A percentile compares a stretch with the other conserved stretches of the same genome.
Evolutionary conservation across 495 filamentous ascomycete species (phyloP).

Genomic region (Bombardia bombarda): DNA sequence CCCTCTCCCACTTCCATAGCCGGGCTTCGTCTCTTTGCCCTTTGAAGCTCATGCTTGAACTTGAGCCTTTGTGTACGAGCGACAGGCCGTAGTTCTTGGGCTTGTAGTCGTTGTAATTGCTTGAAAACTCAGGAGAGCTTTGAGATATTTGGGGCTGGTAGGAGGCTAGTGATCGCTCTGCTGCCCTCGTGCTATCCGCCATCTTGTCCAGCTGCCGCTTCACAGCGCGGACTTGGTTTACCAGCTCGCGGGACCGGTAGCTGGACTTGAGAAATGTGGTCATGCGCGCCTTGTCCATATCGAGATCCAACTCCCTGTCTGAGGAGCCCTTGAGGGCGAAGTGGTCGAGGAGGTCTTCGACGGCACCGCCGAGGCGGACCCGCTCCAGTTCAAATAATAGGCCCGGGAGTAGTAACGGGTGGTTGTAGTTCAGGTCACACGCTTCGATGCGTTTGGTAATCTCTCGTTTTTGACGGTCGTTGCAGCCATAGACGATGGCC

Average conservation of each 20-base stretch:
- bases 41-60: too few species aligned
- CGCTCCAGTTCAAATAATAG: background rate
- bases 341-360: background rate
- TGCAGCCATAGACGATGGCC: background rate
- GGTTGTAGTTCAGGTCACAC: background rate
- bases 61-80: background rate
- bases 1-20: background rate
- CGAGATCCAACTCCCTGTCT: background rate
- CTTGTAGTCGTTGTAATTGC: too few species aligned
- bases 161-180: background rate
- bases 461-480: background rate
- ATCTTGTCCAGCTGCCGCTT: background rate
- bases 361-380: background rate
- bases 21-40: background rate
- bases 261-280: background rate
- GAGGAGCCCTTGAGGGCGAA: background rate
- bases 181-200: background rate
- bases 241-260: background rate
- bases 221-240: background rate
- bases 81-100: background rate
- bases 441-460: background rate
- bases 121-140: too few species aligned
- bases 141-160: background rate
- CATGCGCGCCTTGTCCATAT: slow-evolving; percentile 3
- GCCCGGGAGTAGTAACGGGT: background rate